A percentile compares a stretch with the other conserved stretches of the same genome.
These are phyloP conservation scores for Barbarea vulgaris DNA, from an alignment of 345 rosid genomes.

Conservation along the genomic window DNA sequence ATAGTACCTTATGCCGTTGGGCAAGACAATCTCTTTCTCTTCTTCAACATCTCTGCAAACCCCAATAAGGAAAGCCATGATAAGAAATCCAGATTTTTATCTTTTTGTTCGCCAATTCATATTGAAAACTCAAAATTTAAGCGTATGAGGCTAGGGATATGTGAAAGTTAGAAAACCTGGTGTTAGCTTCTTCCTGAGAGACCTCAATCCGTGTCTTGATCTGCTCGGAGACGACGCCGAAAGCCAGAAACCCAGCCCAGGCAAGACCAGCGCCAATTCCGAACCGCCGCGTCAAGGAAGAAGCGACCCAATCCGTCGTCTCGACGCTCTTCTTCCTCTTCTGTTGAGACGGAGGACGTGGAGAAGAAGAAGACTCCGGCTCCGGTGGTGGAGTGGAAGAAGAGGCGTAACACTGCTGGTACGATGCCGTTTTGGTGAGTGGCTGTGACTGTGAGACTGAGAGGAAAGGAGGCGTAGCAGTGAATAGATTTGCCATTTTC, in stretches of 20 bases:
- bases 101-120: background rate
- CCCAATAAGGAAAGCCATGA: background rate
- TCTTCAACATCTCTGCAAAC: constrained; percentile 67
- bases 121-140: background rate
- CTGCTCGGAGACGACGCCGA: constrained; percentile 90
- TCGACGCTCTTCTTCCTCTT: constrained; percentile 53
- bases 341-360: constrained; percentile 44
- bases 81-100: background rate
- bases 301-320: constrained; percentile 87
- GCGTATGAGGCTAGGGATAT: background rate
- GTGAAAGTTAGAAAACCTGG: constrained; percentile 47
- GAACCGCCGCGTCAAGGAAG: constrained; percentile 77
- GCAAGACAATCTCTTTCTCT: constrained; percentile 70
- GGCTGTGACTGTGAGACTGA: constrained; percentile 29
- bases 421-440: constrained; percentile 11
- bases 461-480: constrained; percentile 27
- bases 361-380: constrained; percentile 39
- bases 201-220: constrained; percentile 82
- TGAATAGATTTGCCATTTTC: constrained; percentile 29
- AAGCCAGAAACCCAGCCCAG: constrained; percentile 80
- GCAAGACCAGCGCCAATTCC: constrained; percentile 93
- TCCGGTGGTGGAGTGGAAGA: constrained; percentile 38
- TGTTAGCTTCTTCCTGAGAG: constrained; percentile 73
- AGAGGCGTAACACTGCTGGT: constrained; percentile 39
- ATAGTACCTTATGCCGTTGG: constrained; percentile 77